Percentiles rank a stretch among this genome's conserved stretches.
Evolutionary conservation across 2,329 filamentous ascomycete species (phyloP).

Genomic region (Aspergillus latus): DNA sequence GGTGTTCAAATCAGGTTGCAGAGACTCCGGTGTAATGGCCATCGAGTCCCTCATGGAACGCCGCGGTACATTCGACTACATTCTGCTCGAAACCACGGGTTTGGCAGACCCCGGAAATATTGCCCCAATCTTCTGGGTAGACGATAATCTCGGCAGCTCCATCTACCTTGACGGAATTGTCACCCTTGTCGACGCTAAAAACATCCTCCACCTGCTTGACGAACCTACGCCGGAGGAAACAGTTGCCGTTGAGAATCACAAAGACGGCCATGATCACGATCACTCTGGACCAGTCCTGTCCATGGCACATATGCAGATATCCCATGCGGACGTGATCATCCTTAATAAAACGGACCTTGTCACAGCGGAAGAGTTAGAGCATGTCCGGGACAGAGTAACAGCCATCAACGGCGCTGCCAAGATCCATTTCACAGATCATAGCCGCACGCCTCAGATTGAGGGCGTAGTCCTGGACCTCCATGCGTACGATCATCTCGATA

Average conservation of each 20-base stretch:
- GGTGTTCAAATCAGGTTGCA: conserved; percentile 33
- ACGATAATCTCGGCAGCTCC: conserved; percentile 89
- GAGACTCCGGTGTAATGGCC: conserved; percentile 87
- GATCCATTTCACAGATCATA: conserved; percentile 77
- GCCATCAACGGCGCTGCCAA: conserved; percentile 90
- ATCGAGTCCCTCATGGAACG: conserved; percentile 96
- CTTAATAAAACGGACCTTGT: conserved; percentile 94
- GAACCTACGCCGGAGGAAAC: conserved; percentile 54
- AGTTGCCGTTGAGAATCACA: conserved; percentile 45
- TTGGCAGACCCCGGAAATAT: conserved; percentile 94
- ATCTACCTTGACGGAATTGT: conserved; percentile 98
- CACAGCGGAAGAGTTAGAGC: conserved; percentile 64
- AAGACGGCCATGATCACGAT: conserved; percentile 26
- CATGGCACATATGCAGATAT: conserved; percentile 93
- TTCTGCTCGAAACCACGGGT: conserved; percentile 92
- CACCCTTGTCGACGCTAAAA: conserved; percentile 92
- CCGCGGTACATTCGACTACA: conserved; percentile 93
- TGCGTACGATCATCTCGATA: conserved; percentile 81
- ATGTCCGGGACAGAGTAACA: conserved; percentile 67
- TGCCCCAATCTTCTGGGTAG: conserved; percentile 95
- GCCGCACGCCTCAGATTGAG: conserved; percentile 76
- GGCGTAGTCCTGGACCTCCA: conserved; percentile 86
- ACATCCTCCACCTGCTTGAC: conserved; percentile 78
- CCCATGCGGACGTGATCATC: conserved; percentile 90
- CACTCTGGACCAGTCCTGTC: conserved; percentile 70